Conservation (phyloP, 2,329 filamentous ascomycete genomes). For the Beauveria australis region DNA sequence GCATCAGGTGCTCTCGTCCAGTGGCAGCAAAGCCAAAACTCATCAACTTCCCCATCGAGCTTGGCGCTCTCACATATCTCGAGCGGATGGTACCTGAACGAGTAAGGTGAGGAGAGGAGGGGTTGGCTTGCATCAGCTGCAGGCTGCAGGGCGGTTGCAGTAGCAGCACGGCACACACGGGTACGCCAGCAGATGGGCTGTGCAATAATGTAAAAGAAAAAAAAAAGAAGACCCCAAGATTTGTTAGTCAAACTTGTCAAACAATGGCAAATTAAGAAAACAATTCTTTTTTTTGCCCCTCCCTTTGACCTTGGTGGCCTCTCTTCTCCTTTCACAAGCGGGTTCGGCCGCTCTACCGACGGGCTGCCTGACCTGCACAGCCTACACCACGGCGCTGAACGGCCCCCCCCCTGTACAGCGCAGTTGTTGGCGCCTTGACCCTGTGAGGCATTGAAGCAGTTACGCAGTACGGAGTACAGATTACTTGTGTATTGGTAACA, state of each 20-base stretch:
- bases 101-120: not conserved
- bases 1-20: not conserved
- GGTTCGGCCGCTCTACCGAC: not conserved
- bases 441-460: no score
- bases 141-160: not conserved
- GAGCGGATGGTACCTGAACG: not conserved
- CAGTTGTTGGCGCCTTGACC: not conserved
- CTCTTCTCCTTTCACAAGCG: no score
- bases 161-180: not conserved
- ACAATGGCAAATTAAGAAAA: no score
- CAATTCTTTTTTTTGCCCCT: no score
- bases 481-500: no score
- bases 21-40: slow-evolving; percentile 5
- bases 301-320: not conserved
- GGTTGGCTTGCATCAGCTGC: not conserved
- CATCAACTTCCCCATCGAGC: slow-evolving; percentile 5
- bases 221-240: not conserved
- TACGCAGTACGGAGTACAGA: no score
- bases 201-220: not conserved
- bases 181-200: slow-evolving; percentile 3
- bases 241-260: no score
- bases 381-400: not conserved
- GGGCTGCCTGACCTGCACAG: not conserved
- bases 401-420: not conserved
- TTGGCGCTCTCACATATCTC: not conserved